Base-by-base conservation (phyloP, 371 early-diverging fungal species). In the Mucor sp. region DNA sequence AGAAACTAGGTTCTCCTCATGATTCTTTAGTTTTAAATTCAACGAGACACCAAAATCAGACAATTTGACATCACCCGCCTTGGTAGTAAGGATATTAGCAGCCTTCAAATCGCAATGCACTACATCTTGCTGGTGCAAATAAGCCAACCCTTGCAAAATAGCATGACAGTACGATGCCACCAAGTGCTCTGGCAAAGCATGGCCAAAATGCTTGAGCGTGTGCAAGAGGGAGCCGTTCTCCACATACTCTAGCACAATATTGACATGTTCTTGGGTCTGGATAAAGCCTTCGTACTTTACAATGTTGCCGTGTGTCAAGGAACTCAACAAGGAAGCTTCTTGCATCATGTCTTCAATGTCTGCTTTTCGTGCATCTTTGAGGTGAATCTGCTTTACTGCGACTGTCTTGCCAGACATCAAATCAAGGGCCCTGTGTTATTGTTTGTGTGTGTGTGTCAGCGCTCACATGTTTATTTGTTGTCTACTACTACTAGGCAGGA, bases 81-180 rank as follows among this genome's bases (percentile, higher is more conserved):
- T 97, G 12, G 97, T 98, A 0, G 96, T 93, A 59, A 98, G 74
- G 57, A 98, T 95, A 74, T 98, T 98, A 73, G 95, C 96, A 1
- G 95, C 95, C 75, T 99, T 99, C 55, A 99, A 80, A 82, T 99
- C 99, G 62, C 99, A 90, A 78, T 99, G 99, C 6, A 93, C 93
- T 1, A 66, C 66, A 19, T 87, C 89, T 69, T 94, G 91, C 2
- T 89, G 88, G 71, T 99, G 99, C 32, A 99, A 83, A 78, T 97
- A 99, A 4, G 89, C 82, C 21, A 99, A 85, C 0, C 94, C 99
- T 55, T 92, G 89, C 28, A 98, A 81, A 9, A 97, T 94, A 77
- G 97, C 96, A 57, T 87, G 82, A 23, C 94, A 90, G 77, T 97
- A 99, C 0, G 93, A 86, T 4, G 93, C 86, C 11, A 97, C 95